A percentile compares a stretch with the other conserved stretches of the same genome.
phyloP scores from a whole-genome alignment of 345 rosid species.

The Linum tenue region DNA sequence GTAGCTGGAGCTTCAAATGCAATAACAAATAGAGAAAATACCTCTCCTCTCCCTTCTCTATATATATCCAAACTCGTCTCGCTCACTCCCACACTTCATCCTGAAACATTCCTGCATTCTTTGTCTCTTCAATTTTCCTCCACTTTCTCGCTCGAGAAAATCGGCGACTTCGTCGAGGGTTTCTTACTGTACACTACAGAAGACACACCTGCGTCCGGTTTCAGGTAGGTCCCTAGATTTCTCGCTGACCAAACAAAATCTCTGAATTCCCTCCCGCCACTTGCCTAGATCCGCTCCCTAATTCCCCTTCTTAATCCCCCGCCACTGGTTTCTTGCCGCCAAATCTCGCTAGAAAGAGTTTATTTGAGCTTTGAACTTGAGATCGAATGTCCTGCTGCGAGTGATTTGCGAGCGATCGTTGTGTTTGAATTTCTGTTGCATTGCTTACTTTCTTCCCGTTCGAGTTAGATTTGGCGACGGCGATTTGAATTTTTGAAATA shows the following conservation, averaged over 20 bases:
- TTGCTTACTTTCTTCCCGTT: neutral
- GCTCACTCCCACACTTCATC: neutral
- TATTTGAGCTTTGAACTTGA: neutral
- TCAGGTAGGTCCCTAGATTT: neutral
- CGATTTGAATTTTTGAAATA: too few relatives aligned
- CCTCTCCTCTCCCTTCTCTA: neutral
- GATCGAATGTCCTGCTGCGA: neutral
- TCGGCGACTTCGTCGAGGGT: neutral
- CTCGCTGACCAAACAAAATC: neutral
- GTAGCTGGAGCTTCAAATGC: constrained; percentile 10
- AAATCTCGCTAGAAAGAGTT: neutral
- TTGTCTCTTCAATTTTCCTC: neutral
- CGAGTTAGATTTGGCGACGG: neutral
- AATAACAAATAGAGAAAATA: too few relatives aligned
- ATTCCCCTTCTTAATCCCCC: neutral
- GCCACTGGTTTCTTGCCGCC: neutral
- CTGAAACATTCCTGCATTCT: neutral
- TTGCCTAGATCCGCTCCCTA: neutral
- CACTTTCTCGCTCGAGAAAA: neutral
- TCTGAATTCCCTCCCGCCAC: neutral
- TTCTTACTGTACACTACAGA: neutral
- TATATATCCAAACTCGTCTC: neutral
- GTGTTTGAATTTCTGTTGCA: neutral
- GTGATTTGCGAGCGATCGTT: neutral
- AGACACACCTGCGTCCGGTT: neutral